A percentile compares a stretch with the other conserved stretches of the same genome.
These are phyloP conservation scores for Arctium minus DNA, from an alignment of 129 eudicot genomes.

Conservation along the genomic window DNA sequence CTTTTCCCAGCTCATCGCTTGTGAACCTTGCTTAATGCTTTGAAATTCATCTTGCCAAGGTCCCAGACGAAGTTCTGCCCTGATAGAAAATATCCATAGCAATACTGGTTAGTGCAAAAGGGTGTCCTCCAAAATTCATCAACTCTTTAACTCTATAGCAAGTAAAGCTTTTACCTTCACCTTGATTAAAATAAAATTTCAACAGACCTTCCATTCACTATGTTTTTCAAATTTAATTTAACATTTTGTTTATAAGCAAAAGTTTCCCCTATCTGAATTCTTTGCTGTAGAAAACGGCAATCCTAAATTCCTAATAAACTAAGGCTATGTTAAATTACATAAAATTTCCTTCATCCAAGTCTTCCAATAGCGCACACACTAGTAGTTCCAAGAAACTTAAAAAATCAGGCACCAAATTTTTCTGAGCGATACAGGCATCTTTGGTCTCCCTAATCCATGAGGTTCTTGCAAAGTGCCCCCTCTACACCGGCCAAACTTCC, in stretches of 20 bases:
- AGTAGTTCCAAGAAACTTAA: not conserved
- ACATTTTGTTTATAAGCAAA: not conserved
- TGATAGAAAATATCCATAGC: constrained; percentile 23
- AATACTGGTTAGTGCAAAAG: not conserved
- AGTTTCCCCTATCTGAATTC: not conserved
- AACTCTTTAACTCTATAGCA: not conserved
- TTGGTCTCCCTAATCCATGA: too few relatives aligned
- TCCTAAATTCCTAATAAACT: not conserved
- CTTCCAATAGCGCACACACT: not conserved
- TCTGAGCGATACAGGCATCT: not conserved
- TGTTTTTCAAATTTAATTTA: not conserved
- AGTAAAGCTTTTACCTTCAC: not conserved
- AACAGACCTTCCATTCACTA: not conserved
- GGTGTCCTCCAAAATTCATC: not conserved
- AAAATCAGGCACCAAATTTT: not conserved
- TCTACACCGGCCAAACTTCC: not conserved
- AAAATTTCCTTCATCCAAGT: not conserved
- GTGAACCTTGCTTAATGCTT: constrained; percentile 63
- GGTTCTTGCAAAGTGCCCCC: not conserved
- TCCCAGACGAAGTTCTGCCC: constrained; percentile 67
- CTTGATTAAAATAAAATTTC: not conserved
- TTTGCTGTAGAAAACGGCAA: not conserved
- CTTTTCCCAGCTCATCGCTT: constrained; percentile 41
- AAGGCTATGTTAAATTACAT: not conserved
- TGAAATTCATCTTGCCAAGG: constrained; percentile 75